These are phyloP conservation scores for Paspalum notatum DNA, from an alignment of 176 grass and related monocot genomes.

Conservation along the genomic window DNA sequence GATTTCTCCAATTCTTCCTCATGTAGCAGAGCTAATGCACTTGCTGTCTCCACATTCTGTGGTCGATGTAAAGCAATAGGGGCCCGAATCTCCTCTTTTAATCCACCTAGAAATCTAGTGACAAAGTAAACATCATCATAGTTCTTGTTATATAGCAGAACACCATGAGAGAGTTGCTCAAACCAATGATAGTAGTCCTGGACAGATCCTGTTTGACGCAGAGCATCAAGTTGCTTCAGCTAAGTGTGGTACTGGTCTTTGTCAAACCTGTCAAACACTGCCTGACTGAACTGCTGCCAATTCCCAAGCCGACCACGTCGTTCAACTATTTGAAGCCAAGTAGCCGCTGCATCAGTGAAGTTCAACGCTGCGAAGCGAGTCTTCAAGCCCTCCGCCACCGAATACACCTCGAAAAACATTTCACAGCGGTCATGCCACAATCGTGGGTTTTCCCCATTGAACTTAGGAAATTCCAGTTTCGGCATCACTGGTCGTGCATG, in stretches of 20 bases:
- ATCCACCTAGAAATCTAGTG: background rate
- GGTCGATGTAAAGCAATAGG: background rate
- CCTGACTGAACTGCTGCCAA: no score
- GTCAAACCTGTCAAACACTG: background rate
- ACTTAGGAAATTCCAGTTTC: background rate
- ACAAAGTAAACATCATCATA: no score
- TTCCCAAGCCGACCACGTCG: background rate
- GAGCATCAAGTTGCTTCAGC: background rate
- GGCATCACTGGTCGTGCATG: background rate
- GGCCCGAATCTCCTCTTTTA: background rate
- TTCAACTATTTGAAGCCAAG: background rate
- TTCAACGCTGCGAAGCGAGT: background rate
- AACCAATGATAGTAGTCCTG: background rate
- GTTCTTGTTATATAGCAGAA: no score
- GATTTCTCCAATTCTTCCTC: no score
- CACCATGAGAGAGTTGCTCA: no score
- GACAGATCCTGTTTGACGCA: background rate
- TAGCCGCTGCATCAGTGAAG: fast-evolving
- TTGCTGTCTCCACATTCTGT: background rate
- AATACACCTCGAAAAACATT: background rate
- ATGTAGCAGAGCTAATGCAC: no score
- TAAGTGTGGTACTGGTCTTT: background rate
- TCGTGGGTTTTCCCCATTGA: background rate
- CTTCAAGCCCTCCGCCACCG: background rate
- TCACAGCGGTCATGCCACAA: background rate